Base-by-base conservation (phyloP, 805 yeast genomes). In the Kockiozyma suomiensis region DNA sequence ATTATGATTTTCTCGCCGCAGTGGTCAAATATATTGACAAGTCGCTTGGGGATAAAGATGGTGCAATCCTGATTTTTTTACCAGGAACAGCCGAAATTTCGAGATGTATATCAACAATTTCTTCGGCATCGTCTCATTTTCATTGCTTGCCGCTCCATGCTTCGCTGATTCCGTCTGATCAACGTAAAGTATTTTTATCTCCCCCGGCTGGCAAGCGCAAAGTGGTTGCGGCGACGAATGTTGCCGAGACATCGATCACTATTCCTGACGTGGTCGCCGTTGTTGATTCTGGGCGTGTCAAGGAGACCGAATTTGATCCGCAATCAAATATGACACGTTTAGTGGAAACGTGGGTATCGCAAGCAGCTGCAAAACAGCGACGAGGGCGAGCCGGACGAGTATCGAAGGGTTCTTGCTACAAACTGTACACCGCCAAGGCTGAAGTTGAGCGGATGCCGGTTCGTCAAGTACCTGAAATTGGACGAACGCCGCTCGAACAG, bases 361-460 rank as follows among this genome's bases (percentile, higher is more conserved):
- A 82, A 64, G 97, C 98, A 0, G 97, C 96, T 69, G 86, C 86
- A 23, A 82, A 84, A 23, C 99, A 93, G 74, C 82, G 99, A 75
- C 80, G 97, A 72, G 99, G 99, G 72, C 88, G 99, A 78, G 93
- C 97, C n/a, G 99, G 99, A 64, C 92, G 99, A 82, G 90, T 93
- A 12, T 82, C 85, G 37, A 79, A 79, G 26, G 99, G 99, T 58
- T 76, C 78, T 13, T 91, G 97, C 64, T 93, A 84, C 73, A 91
- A 88, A 70, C 70, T 93, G 49, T 93, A 82, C 73, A 86, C 97
- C 1, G 75, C 76, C 54, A 82, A 82, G 1, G 81, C 89, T 0
- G 83, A 83, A 68, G 76, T 78, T 3, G 72, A 72, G 1, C 71
- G 73, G 23, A 87, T 91, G 93, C 75, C 81, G 15, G 77, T 80